A percentile compares a stretch with the other conserved stretches of the same genome.
phyloP scores from a whole-genome alignment of 768 basidiomycete genomes.

The Rhizopogon rudus region DNA sequence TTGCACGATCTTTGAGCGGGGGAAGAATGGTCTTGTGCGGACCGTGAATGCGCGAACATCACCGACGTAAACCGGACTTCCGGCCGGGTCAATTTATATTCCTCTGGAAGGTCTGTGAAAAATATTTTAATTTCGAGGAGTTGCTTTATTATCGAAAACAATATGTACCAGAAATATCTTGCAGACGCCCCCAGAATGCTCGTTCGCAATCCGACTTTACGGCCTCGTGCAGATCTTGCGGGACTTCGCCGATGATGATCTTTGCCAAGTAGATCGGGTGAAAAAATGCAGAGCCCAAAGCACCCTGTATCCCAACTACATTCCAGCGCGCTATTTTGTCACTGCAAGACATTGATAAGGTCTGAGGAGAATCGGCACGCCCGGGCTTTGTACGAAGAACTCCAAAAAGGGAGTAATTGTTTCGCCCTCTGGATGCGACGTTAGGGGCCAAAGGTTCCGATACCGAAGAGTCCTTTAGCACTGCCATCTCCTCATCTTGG shows the following conservation, averaged over 20 bases:
- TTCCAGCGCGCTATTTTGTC: conserved; percentile 93
- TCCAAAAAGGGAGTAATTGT: conserved; percentile 70
- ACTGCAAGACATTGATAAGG: conserved; percentile 86
- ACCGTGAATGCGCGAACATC: conserved; percentile 56
- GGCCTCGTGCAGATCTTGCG: conserved; percentile 27
- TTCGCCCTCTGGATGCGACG: conserved; percentile 64
- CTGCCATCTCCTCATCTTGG: conserved; percentile 74
- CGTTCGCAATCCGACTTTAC: conserved; percentile 62
- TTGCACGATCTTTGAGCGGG: conserved; percentile 49
- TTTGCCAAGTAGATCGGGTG: conserved; percentile 58
- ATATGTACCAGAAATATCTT: conserved; percentile 32
- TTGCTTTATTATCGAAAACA: background rate
- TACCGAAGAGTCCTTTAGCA: conserved; percentile 49
- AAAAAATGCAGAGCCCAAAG: conserved; percentile 53
- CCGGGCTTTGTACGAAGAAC: conserved; percentile 93
- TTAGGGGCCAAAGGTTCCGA: conserved; percentile 31
- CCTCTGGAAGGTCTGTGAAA: conserved; percentile 38
- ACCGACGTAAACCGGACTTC: conserved; percentile 52
- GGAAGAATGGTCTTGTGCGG: conserved; percentile 5
- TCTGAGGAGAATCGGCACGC: conserved; percentile 81
- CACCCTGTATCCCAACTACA: conserved; percentile 82
- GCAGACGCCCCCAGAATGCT: conserved; percentile 60
- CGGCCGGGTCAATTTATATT: conserved; percentile 48
- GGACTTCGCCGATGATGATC: conserved; percentile 74
- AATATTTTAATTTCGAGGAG: background rate